phyloP scores from a whole-genome alignment of 2,329 filamentous ascomycete genomes.

The Colletotrichum phormii region DNA sequence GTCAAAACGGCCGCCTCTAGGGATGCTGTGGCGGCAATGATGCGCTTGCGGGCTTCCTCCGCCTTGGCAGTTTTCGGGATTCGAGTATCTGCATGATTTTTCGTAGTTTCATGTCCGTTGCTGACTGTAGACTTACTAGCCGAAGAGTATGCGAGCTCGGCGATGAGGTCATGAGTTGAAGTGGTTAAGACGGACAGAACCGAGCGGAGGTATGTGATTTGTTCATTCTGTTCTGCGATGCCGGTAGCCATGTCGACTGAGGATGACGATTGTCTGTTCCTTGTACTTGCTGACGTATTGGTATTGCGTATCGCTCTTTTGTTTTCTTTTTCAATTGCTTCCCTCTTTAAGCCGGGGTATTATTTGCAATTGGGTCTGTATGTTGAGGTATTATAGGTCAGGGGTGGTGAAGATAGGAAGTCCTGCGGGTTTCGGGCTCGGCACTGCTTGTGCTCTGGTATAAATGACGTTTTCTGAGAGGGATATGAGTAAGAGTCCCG shows the following conservation, averaged over 20 bases:
- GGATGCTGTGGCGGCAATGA: conserved; percentile 16
- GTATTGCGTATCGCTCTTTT: background rate
- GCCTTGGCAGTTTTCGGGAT: conserved; percentile 9
- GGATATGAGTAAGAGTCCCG: background rate
- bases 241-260: conserved; percentile 13
- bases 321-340: background rate
- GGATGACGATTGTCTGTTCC: background rate
- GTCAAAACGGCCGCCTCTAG: conserved; percentile 22
- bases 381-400: background rate
- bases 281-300: background rate
- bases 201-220: conserved; percentile 21
- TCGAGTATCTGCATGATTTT: background rate
- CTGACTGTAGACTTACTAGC: background rate
- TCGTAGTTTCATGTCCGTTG: background rate
- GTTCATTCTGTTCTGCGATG: conserved; percentile 14
- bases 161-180: conserved; percentile 25
- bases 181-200: conserved; percentile 10
- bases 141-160: conserved; percentile 8
- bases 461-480: too few species aligned
- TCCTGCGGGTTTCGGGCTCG: too few species aligned
- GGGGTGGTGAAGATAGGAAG: background rate
- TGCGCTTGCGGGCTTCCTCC: conserved; percentile 23
- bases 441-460: background rate
- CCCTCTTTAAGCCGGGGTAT: background rate
- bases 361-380: background rate